phyloP scores from a whole-genome alignment of 208 protist species.

The Leishmania guyanensis region DNA sequence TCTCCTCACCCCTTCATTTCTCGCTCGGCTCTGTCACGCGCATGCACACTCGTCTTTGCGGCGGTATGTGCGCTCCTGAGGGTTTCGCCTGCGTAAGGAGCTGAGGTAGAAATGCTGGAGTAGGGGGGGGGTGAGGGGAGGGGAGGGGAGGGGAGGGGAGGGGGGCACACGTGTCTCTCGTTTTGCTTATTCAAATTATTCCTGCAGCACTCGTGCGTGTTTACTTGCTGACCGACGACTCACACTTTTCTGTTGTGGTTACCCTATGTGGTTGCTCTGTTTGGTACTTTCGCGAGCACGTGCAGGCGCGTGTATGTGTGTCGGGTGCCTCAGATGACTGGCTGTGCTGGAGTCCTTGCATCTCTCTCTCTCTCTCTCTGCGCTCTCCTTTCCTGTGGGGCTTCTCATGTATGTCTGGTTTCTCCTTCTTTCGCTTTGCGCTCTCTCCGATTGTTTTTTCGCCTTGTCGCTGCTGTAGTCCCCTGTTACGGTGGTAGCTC shows the following conservation, averaged over 20 bases:
- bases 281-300: background rate
- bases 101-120: too few relatives aligned
- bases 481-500: background rate
- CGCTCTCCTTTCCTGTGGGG: background rate
- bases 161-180: too few relatives aligned
- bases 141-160: too few relatives aligned
- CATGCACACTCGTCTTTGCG: slow-evolving; percentile 6
- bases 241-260: background rate
- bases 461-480: background rate
- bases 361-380: background rate
- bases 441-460: too few relatives aligned
- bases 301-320: background rate
- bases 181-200: too few relatives aligned
- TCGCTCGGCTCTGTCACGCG: background rate
- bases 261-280: too few relatives aligned
- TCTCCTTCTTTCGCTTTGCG: background rate
- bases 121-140: too few relatives aligned
- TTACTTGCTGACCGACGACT: too few relatives aligned
- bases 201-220: too few relatives aligned
- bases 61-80: too few relatives aligned
- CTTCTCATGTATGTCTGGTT: background rate
- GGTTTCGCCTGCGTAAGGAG: too few relatives aligned
- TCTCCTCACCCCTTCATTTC: slow-evolving; percentile 4
- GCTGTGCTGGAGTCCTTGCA: background rate
- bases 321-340: background rate